Conservation (phyloP, 768 basidiomycete genomes). For the Leucocoprinus birnbaumii region DNA sequence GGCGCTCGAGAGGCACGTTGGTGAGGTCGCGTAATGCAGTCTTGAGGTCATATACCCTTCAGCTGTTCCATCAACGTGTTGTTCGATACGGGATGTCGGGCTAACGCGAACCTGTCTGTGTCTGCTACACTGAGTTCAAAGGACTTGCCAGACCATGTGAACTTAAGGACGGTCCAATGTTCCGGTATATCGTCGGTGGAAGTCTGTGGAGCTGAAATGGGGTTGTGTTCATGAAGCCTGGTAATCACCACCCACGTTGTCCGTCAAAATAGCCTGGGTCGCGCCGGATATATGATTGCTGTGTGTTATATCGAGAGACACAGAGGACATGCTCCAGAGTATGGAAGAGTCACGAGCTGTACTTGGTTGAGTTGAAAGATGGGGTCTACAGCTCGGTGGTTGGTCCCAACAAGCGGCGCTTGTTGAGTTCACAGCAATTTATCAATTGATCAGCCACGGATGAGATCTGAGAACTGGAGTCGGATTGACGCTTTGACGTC, state of each 20-base stretch:
- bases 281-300: neutral
- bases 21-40: conserved; percentile 63
- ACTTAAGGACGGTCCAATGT: conserved; percentile 61
- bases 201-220: conserved; percentile 4
- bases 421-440: neutral
- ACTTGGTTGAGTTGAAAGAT: neutral
- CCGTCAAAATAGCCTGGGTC: neutral
- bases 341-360: neutral
- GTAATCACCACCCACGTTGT: conserved; percentile 1
- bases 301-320: neutral
- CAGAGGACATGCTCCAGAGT: neutral
- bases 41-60: conserved; percentile 82
- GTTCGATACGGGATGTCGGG: neutral
- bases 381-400: neutral
- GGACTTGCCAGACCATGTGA: conserved; percentile 70
- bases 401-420: neutral
- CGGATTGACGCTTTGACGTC: too few species aligned
- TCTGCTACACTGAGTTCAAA: conserved; percentile 70
- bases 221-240: neutral
- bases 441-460: conserved; percentile 4
- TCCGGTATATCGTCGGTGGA: conserved; percentile 25
- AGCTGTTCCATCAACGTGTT: conserved; percentile 6
- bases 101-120: conserved; percentile 60
- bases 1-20: conserved; percentile 76
- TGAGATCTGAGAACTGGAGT: too few species aligned